These are phyloP conservation scores for Neonectria faginata DNA, from an alignment of 2,329 filamentous ascomycete genomes.

Conservation along the genomic window DNA sequence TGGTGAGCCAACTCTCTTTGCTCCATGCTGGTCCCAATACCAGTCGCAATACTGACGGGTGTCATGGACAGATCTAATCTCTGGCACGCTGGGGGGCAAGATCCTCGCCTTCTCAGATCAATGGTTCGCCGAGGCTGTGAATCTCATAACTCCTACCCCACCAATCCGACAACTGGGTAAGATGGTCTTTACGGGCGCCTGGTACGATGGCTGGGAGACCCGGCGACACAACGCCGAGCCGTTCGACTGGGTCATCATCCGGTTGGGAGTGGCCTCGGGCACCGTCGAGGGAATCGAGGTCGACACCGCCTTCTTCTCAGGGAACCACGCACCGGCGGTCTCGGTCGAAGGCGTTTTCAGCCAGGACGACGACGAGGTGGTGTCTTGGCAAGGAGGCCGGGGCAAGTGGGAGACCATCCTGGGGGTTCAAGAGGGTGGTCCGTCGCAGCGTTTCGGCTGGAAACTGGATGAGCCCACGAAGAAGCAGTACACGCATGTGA, in stretches of 20 bases:
- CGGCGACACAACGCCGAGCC: conserved; percentile 72
- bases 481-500: conserved; percentile 82
- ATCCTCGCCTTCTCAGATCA: conserved; percentile 75
- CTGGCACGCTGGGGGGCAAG: conserved; percentile 70
- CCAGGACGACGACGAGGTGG: conserved; percentile 71
- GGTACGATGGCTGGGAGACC: conserved; percentile 80
- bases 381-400: conserved; percentile 68
- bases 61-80: conserved; percentile 65
- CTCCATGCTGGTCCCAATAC: background rate
- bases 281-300: conserved; percentile 80
- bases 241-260: conserved; percentile 76
- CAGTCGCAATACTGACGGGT: conserved; percentile 12
- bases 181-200: conserved; percentile 76
- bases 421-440: conserved; percentile 76
- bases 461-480: conserved; percentile 67
- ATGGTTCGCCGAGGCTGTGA: conserved; percentile 75
- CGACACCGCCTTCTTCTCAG: conserved; percentile 84
- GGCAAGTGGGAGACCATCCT: conserved; percentile 80
- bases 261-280: conserved; percentile 76
- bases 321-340: conserved; percentile 84
- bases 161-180: conserved; percentile 73
- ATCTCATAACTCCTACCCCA: conserved; percentile 72
- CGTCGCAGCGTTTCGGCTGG: conserved; percentile 80
- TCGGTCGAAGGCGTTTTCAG: conserved; percentile 82
- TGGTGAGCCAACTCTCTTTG: conserved; percentile 57